Conservation (phyloP, 2,329 filamentous ascomycete species). For the Daldinia sp. region DNA sequence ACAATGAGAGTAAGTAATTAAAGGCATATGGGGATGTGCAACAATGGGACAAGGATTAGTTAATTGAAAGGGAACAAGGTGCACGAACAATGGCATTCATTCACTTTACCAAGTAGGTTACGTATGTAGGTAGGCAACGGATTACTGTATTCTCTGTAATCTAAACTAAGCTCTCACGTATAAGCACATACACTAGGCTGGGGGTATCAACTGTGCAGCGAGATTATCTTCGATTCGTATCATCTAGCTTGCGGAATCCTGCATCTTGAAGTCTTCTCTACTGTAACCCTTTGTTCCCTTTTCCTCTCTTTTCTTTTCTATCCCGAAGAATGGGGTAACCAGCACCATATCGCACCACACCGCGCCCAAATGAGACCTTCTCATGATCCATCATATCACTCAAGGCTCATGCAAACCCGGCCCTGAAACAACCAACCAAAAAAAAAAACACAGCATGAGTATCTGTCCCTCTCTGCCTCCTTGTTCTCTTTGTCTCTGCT, state of each 20-base stretch:
- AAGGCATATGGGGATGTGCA: too few relatives aligned
- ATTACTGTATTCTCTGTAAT: not conserved
- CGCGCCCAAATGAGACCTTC: conserved; percentile 5
- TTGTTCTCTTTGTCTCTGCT: not conserved
- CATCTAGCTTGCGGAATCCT: conserved; percentile 1
- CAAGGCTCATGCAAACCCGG: conserved; percentile 10
- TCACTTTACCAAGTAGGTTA: not conserved
- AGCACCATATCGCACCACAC: not conserved
- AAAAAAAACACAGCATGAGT: conserved; percentile 7
- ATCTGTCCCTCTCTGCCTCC: not conserved
- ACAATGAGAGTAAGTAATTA: too few relatives aligned
- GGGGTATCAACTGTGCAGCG: not conserved
- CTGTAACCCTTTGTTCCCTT: conserved; percentile 5
- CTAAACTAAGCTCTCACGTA: not conserved
- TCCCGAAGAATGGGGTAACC: not conserved
- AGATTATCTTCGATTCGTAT: conserved; percentile 6
- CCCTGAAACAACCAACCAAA: conserved; percentile 9
- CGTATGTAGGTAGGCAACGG: not conserved
- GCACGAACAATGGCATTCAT: not conserved
- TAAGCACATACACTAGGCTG: not conserved
- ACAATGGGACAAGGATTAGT: not conserved
- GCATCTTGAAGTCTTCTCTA: conserved; percentile 9
- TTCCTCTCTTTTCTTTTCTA: not conserved
- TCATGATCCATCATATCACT: conserved; percentile 12
- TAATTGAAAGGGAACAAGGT: not conserved